Evolutionary conservation across 306 rosid species (phyloP).

Genomic region (Glycine tomentella): DNA sequence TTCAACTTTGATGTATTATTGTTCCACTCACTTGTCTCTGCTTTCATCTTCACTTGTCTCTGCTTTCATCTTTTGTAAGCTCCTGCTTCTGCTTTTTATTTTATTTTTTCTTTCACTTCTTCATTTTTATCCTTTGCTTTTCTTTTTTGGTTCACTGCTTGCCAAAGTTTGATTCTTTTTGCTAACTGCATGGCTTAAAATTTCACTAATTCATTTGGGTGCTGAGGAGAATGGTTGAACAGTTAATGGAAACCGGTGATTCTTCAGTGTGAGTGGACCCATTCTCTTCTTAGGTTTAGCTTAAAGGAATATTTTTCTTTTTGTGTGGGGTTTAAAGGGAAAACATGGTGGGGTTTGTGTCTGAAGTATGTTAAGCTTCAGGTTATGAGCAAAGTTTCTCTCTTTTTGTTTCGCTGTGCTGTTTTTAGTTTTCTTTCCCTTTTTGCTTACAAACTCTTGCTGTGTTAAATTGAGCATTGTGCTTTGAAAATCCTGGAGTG

Average conservation of each 20-base stretch:
- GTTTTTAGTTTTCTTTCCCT: neutral
- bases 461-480: constrained; percentile 36
- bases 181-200: constrained; percentile 34
- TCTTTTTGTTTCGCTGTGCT: constrained; percentile 14
- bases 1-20: constrained; percentile 38
- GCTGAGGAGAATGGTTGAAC: constrained; percentile 41
- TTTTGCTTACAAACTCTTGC: constrained; percentile 15
- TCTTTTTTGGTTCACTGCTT: neutral
- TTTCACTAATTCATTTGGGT: constrained; percentile 27
- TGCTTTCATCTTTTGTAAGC: constrained; percentile 43
- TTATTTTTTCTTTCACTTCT: neutral
- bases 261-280: constrained; percentile 42
- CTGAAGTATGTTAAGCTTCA: constrained; percentile 19
- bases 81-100: neutral
- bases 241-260: constrained; percentile 19
- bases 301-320: constrained; percentile 38
- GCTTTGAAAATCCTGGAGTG: constrained; percentile 34
- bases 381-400: constrained; percentile 28
- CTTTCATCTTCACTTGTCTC: no score
- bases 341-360: constrained; percentile 34
- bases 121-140: neutral
- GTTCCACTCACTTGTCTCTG: constrained; percentile 35
- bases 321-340: neutral
- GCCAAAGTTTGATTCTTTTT: constrained; percentile 22
- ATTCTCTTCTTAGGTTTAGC: constrained; percentile 48